Conservation (phyloP, 2,329 filamentous ascomycete species). For the Epicoccum nigrum region DNA sequence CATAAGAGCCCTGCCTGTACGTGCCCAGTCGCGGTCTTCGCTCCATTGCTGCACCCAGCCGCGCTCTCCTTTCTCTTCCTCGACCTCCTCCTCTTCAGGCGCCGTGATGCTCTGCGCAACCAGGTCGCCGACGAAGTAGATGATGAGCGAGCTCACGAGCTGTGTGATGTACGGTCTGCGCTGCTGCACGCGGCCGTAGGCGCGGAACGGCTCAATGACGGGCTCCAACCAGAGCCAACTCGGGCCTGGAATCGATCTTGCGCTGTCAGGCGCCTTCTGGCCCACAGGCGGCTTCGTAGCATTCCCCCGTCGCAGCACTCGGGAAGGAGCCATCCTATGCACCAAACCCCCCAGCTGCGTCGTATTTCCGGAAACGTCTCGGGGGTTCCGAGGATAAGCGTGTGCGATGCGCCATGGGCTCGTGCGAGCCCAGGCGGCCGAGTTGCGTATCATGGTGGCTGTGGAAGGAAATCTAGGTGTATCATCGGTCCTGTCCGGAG, state of each 20-base stretch:
- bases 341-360: neutral
- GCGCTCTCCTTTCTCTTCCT: constrained; percentile 24
- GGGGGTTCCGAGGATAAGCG: constrained; percentile 18
- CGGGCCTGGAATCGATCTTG: constrained; percentile 50
- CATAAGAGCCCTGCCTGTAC: constrained; percentile 73
- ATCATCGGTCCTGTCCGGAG: constrained; percentile 6
- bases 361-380: constrained; percentile 13
- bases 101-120: constrained; percentile 71
- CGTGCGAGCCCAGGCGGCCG: constrained; percentile 35
- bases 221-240: constrained; percentile 56
- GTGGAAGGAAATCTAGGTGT: constrained; percentile 3
- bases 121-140: constrained; percentile 80
- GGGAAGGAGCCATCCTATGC: constrained; percentile 15
- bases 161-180: constrained; percentile 80
- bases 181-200: constrained; percentile 73
- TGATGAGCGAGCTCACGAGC: constrained; percentile 73
- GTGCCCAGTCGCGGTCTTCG: constrained; percentile 53
- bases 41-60: constrained; percentile 50
- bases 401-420: constrained; percentile 33
- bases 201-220: constrained; percentile 53
- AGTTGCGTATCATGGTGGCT: constrained; percentile 38
- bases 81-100: constrained; percentile 22
- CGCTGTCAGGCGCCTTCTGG: constrained; percentile 24
- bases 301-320: constrained; percentile 23
- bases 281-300: constrained; percentile 25